Evolutionary conservation across 345 rosid species (phyloP), one percentile per base, ranked within the genome.

Genomic region (Populus simonii): DNA sequence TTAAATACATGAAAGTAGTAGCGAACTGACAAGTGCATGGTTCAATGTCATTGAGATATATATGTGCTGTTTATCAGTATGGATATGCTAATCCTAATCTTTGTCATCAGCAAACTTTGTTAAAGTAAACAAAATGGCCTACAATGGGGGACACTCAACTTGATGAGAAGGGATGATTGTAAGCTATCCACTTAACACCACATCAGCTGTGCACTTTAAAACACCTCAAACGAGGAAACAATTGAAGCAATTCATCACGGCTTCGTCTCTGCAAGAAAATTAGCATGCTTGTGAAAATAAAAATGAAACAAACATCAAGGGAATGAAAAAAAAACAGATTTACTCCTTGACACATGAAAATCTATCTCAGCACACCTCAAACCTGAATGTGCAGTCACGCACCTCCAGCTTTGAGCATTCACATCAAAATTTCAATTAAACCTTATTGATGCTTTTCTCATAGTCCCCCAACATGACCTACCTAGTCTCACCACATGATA

Each of bases 151-250:
- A 66, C 9, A 41, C 74, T 18, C n/a, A 49, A 49, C 29, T 62
- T 18, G 36, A 57, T 4, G 68, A 2, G 33, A 62, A 11, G 35
- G 4, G 41, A n/a, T 38, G 27, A 43, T 41, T 6, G 38, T 12
- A 39, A 18, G 55, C 57, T 13, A 36, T 41, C 68, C 72, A 31
- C 51, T 12, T 4, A 38, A 20, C 72, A 83, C 33, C 41, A 66
- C 45, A 67, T 89, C 83, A 95, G 91, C 97, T 95, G 79, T 95
- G 99, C 57, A 94, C 97, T 83, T 90, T 94, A 90, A 94, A 93
- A 84, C 98, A 93, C 61, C 61, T 87, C 68, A 93, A 83, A 78
- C 65, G 83, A 49, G 97, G 99, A 84, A 93, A 93, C 86, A 90
- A 69, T 73, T 84, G 79, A 68, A 92, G 94, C 87, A 93, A 85